phyloP scores from a whole-genome alignment of 2,329 filamentous ascomycete species.

The Corynespora cassiicola region DNA sequence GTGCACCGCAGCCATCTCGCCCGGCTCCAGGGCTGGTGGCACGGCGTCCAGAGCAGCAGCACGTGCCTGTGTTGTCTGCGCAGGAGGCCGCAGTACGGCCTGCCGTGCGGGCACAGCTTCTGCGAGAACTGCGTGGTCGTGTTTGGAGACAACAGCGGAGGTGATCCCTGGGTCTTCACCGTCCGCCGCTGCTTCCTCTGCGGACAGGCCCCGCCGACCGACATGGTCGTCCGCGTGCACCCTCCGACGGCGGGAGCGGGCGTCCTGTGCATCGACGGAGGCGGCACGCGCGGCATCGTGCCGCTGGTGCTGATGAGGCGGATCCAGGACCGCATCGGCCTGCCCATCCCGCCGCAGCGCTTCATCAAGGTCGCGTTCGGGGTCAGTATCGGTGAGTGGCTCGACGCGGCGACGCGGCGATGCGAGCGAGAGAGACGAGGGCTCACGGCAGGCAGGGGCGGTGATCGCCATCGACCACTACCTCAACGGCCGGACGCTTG shows the following conservation, averaged over 20 bases:
- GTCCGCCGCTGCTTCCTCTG: slow-evolving; percentile 15
- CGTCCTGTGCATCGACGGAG: slow-evolving; percentile 9
- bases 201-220: slow-evolving; percentile 8
- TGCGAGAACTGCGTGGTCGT: slow-evolving; percentile 15
- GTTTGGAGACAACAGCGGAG: slow-evolving; percentile 9
- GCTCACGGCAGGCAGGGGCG: slow-evolving; percentile 5
- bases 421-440: too few relatives aligned
- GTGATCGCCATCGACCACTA: slow-evolving; percentile 13
- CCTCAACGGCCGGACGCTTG: slow-evolving; percentile 10
- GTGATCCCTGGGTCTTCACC: slow-evolving; percentile 15
- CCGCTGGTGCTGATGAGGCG: slow-evolving; percentile 1
- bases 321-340: slow-evolving; percentile 10
- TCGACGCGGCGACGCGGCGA: too few relatives aligned
- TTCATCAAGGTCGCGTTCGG: slow-evolving; percentile 15
- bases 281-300: not conserved
- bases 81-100: slow-evolving; percentile 12
- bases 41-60: slow-evolving; percentile 12
- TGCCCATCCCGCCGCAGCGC: slow-evolving; percentile 9
- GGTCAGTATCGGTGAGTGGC: slow-evolving; percentile 15
- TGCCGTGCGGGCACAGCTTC: slow-evolving; percentile 9
- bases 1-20: slow-evolving; percentile 7
- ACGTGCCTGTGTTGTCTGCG: slow-evolving; percentile 11
- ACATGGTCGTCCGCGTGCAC: slow-evolving; percentile 12
- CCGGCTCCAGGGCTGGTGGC: slow-evolving; percentile 6
- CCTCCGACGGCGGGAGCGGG: slow-evolving; percentile 13